Percentiles rank a stretch among this genome's conserved stretches.
Conservation (phyloP, 305 asterid genomes). For the Caryopteris hybrid region DNA sequence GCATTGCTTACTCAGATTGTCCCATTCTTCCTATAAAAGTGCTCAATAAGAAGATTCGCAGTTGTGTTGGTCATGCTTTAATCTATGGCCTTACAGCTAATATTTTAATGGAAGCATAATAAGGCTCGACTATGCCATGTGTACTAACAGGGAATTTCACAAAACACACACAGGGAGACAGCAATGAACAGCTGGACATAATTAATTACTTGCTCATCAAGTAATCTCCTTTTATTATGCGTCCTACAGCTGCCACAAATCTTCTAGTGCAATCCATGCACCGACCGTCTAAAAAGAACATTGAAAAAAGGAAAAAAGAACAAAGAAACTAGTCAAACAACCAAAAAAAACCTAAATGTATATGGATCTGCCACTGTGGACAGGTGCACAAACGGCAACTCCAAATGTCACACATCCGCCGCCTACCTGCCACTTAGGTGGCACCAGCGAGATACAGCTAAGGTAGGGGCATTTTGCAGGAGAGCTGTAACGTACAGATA, state of each 20-base stretch:
- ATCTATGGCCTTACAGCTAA: neutral
- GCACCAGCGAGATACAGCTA: neutral
- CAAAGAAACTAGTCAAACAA: no score
- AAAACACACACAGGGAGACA: neutral
- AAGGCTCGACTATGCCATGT: conserved; percentile 2
- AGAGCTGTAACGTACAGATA: neutral
- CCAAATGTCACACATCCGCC: neutral
- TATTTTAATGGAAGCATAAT: neutral
- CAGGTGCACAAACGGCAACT: neutral
- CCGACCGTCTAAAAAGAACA: neutral
- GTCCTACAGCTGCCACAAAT: neutral
- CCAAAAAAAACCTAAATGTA: neutral
- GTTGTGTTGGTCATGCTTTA: neutral
- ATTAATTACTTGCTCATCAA: conserved; percentile 13
- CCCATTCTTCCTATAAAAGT: neutral
- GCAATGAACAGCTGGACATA: neutral
- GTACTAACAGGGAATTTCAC: conserved; percentile 11
- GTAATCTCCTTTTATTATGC: neutral
- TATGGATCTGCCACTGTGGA: neutral
- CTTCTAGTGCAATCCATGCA: neutral
- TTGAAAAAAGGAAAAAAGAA: neutral
- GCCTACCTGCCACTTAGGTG: neutral
- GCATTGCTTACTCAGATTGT: neutral
- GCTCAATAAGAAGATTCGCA: neutral
- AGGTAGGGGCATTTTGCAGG: no score